Percentiles rank a stretch among this genome's conserved stretches.
Conservation (phyloP, 1,139 yeast genomes). For the Petasospora fabianii region DNA sequence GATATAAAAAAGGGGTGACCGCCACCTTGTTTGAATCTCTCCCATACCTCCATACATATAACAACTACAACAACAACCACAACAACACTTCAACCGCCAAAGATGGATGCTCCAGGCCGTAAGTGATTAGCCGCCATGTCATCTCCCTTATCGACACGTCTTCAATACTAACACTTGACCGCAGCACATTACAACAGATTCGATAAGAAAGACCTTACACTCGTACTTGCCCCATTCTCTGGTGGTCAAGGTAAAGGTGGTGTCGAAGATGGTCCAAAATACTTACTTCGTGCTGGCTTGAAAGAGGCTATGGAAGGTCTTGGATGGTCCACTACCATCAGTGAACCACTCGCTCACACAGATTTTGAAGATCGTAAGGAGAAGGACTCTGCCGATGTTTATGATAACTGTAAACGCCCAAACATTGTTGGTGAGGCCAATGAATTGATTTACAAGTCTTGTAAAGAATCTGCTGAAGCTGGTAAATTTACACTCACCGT, state of each 20-base stretch:
- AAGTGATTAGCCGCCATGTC: conserved; percentile 4
- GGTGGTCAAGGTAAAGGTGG: conserved; percentile 98
- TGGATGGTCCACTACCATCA: conserved; percentile 67
- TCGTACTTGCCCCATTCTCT: conserved; percentile 80
- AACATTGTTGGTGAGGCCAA: conserved; percentile 74
- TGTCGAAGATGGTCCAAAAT: conserved; percentile 91
- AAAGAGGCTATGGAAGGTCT: conserved; percentile 55
- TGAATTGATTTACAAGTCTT: conserved; percentile 58
- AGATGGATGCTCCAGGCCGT: conserved; percentile 11
- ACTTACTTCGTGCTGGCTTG: conserved; percentile 69
- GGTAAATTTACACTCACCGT: conserved; percentile 73
- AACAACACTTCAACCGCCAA: not conserved
- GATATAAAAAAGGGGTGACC: conserved; percentile 8
- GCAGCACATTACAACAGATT: conserved; percentile 45
- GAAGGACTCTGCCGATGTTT: conserved; percentile 43
- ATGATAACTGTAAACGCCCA: conserved; percentile 67
- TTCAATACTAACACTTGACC: conserved; percentile 1
- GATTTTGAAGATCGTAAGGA: conserved; percentile 37
- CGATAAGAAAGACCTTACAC: conserved; percentile 51
- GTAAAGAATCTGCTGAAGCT: conserved; percentile 43
- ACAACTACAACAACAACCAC: not conserved
- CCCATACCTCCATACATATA: too few species aligned
- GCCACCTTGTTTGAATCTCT: conserved; percentile 5
- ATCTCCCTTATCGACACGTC: not conserved
- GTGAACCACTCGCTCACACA: conserved; percentile 53